Percentiles rank a stretch among this genome's conserved stretches.
These are phyloP conservation scores for Mortierella alpina DNA, from an alignment of 192 early-diverging fungal species.

Conservation along the genomic window DNA sequence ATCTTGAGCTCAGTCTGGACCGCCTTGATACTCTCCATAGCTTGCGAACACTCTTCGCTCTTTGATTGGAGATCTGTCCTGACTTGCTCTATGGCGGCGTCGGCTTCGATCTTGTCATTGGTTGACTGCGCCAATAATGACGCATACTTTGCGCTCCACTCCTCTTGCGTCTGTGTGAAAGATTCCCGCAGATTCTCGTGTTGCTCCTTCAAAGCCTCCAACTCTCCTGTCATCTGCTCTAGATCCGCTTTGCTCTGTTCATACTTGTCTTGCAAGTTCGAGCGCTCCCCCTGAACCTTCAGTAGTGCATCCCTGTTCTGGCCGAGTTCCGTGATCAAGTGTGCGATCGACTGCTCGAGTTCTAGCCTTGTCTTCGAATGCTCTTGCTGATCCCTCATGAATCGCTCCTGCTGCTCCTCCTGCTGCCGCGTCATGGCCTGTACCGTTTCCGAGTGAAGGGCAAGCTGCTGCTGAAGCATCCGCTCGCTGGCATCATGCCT, in stretches of 20 bases:
- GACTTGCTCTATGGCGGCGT: conserved; percentile 1
- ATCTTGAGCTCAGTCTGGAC: conserved; percentile 30
- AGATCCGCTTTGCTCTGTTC: conserved; percentile 21
- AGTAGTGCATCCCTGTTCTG: conserved; percentile 33
- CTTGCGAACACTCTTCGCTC: neutral
- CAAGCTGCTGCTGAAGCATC: conserved; percentile 5
- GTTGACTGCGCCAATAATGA: neutral
- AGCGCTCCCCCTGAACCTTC: conserved; percentile 12
- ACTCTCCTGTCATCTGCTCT: conserved; percentile 5
- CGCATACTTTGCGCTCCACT: conserved; percentile 3
- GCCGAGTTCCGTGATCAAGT: conserved; percentile 24
- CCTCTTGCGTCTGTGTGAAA: conserved; percentile 9
- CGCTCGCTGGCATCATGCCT: conserved; percentile 13
- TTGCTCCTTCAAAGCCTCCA: conserved; percentile 8
- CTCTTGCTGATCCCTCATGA: conserved; percentile 17
- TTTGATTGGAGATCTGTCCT: conserved; percentile 1
- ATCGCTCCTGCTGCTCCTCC: conserved; percentile 26
- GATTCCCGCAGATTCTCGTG: conserved; percentile 9
- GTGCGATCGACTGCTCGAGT: conserved; percentile 19
- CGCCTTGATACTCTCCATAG: conserved; percentile 20
- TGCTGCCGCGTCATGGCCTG: conserved; percentile 20
- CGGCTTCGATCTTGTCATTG: conserved; percentile 6
- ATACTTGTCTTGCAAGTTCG: conserved; percentile 13
- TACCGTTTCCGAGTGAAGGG: conserved; percentile 16
- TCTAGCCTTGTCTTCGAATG: conserved; percentile 16